Conservation (phyloP, 2,329 filamentous ascomycete genomes). For the Allantophomopsis lycopodina region DNA sequence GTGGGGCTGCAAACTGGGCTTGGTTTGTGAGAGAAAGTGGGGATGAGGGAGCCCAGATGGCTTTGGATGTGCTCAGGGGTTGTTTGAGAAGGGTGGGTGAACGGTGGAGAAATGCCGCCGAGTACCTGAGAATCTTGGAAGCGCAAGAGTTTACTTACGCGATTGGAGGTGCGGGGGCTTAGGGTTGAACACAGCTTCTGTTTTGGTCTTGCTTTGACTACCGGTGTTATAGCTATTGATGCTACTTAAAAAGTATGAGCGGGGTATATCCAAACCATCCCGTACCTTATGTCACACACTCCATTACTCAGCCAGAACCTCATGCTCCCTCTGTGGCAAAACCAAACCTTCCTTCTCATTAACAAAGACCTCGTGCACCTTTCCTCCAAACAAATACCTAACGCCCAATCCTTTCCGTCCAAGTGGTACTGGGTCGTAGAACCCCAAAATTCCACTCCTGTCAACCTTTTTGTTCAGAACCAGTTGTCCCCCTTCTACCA, state of each 20-base stretch:
- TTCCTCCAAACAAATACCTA: slow-evolving; percentile 24
- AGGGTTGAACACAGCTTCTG: not conserved
- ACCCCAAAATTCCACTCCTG: slow-evolving; percentile 27
- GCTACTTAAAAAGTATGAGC: no score
- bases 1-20: slow-evolving; percentile 20
- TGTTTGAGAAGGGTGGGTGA: slow-evolving; percentile 15
- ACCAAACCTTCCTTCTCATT: slow-evolving; percentile 20
- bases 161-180: slow-evolving; percentile 2
- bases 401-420: slow-evolving; percentile 23
- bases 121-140: slow-evolving; percentile 22
- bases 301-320: not conserved
- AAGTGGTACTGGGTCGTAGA: slow-evolving; percentile 27
- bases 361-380: slow-evolving; percentile 22
- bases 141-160: slow-evolving; percentile 21
- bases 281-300: no score
- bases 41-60: slow-evolving; percentile 14
- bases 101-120: slow-evolving; percentile 22
- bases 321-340: slow-evolving; percentile 24
- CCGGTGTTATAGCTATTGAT: no score
- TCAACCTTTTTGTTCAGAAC: slow-evolving; percentile 19
- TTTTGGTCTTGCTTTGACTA: no score
- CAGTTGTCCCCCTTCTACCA: slow-evolving; percentile 25
- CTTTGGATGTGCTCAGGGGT: slow-evolving; percentile 16
- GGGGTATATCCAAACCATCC: no score
- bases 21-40: slow-evolving; percentile 24